A percentile compares a stretch with the other conserved stretches of the same genome.
Evolutionary conservation across 495 filamentous ascomycete genomes (phyloP).

Genomic region (Patellaria atrata): DNA sequence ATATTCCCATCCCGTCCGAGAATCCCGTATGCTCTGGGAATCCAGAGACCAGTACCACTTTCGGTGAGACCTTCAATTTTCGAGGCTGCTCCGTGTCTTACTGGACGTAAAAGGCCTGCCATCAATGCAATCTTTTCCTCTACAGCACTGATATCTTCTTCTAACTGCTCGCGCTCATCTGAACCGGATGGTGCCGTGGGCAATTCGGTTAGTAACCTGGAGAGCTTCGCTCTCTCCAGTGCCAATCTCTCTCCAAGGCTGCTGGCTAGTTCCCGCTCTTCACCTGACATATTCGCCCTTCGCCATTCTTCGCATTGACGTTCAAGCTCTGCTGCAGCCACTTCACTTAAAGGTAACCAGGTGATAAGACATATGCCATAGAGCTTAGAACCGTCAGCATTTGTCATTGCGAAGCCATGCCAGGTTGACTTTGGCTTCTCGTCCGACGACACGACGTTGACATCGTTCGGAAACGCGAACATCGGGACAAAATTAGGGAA

Average conservation of each 20-base stretch:
- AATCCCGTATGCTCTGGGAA: slow-evolving; percentile 84
- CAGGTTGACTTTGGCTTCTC: slow-evolving; percentile 86
- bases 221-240: slow-evolving; percentile 79
- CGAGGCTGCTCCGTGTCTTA: slow-evolving; percentile 84
- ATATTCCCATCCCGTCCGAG: slow-evolving; percentile 71
- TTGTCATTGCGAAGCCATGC: slow-evolving; percentile 98
- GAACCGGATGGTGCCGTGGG: slow-evolving; percentile 69
- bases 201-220: slow-evolving; percentile 68
- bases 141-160: slow-evolving; percentile 87
- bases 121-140: slow-evolving; percentile 96
- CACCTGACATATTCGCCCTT: slow-evolving; percentile 85
- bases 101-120: slow-evolving; percentile 85
- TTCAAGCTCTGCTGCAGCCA: slow-evolving; percentile 77
- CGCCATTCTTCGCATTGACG: slow-evolving; percentile 88
- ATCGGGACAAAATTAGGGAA: slow-evolving; percentile 98
- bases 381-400: slow-evolving; percentile 74
- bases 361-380: slow-evolving; percentile 86
- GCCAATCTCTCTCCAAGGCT: slow-evolving; percentile 85
- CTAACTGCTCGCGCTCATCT: slow-evolving; percentile 62
- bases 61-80: slow-evolving; percentile 96
- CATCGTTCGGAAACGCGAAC: slow-evolving; percentile 98
- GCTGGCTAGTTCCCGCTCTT: slow-evolving; percentile 84
- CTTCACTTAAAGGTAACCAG: slow-evolving; percentile 75
- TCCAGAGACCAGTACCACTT: slow-evolving; percentile 94
- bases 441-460: slow-evolving; percentile 89